Conservation (phyloP, 2,329 filamentous ascomycete genomes). For the Grosmannia huntii region DNA sequence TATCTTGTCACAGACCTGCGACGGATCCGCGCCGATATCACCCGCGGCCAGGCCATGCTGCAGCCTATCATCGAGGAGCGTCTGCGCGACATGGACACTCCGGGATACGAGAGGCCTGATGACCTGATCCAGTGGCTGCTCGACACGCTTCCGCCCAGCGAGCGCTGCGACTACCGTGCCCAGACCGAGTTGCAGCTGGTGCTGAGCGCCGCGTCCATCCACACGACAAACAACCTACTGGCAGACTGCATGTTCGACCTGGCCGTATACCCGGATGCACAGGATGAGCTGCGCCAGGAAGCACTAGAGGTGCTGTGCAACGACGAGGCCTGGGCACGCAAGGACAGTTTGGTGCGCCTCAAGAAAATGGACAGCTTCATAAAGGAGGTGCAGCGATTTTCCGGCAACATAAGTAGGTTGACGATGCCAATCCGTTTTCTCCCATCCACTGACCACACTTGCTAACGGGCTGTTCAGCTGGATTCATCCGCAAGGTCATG, state of each 20-base stretch:
- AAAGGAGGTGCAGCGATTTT: slow-evolving; percentile 28
- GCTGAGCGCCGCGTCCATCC: slow-evolving; percentile 30
- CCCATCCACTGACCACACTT: not conserved
- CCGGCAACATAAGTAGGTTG: slow-evolving; percentile 28
- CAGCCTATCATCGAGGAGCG: slow-evolving; percentile 33
- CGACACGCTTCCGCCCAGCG: slow-evolving; percentile 25
- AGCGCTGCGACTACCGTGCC: slow-evolving; percentile 23
- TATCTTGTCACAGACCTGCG: slow-evolving; percentile 32
- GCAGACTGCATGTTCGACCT: slow-evolving; percentile 39
- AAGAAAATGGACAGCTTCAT: slow-evolving; percentile 37
- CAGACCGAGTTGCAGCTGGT: slow-evolving; percentile 32
- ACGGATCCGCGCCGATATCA: slow-evolving; percentile 30
- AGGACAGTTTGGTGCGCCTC: slow-evolving; percentile 29
- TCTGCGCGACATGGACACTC: slow-evolving; percentile 25
- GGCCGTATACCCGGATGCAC: slow-evolving; percentile 31
- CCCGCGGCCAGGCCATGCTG: slow-evolving; percentile 28
- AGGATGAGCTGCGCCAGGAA: slow-evolving; percentile 35
- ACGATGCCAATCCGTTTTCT: not conserved
- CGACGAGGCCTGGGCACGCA: slow-evolving; percentile 27
- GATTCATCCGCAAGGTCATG: slow-evolving; percentile 32
- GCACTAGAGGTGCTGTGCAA: slow-evolving; percentile 27
- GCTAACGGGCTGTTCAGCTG: slow-evolving; percentile 16
- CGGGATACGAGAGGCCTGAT: slow-evolving; percentile 24
- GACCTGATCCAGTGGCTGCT: slow-evolving; percentile 33
- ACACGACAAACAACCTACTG: slow-evolving; percentile 30